Base-by-base conservation (phyloP, 2,329 filamentous ascomycete genomes). In the Claviceps humidiphila region DNA sequence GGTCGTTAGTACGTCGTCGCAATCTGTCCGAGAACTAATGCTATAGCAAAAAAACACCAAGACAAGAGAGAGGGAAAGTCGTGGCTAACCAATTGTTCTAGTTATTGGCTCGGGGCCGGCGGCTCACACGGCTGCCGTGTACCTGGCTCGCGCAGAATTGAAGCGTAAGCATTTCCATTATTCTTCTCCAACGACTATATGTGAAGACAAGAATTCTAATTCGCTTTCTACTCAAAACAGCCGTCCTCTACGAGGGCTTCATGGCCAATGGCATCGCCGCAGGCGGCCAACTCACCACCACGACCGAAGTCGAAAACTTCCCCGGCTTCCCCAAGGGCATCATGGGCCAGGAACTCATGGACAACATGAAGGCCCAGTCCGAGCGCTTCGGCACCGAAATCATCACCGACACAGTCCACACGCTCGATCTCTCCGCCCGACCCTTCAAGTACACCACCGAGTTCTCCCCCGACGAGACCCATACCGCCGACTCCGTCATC, bases 261-360 rank as follows among this genome's bases (percentile, higher is more conserved):
- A 83, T 98, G 68, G 93, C 93, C 62, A 93, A 96, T 66, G 93
- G 91, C 64, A 95, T 94, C 63, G 93, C 93, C 6, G 89, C 93
- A 45, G 93, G 93, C 60, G 93, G 93, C 53, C 93, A 98, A 77
- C 78, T 98, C 60, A 98, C 94, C 52, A 98, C 94, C 26, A 98
- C 93, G 52, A 97, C 95, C 63, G 94, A 98, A 60, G 83, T 98
- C 55, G 93, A 98, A 76, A 98, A 98, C 79, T 98, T 85, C 72
- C 93, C 93, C 26, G 93, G 93, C 47, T 98, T 97, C 74, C 86
- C 87, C 63, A 80, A 87, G 62, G 87, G 85, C 57, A 89, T 98
- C 67, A 86, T 89, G 71, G 93, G 93, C 59, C 72, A 79, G 53
- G 85, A 89, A 64, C 75, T 98, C 59, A 98, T 98, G 93, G 91